Base-by-base conservation (phyloP, 306 rosid genomes). In the Argentina anserina region DNA sequence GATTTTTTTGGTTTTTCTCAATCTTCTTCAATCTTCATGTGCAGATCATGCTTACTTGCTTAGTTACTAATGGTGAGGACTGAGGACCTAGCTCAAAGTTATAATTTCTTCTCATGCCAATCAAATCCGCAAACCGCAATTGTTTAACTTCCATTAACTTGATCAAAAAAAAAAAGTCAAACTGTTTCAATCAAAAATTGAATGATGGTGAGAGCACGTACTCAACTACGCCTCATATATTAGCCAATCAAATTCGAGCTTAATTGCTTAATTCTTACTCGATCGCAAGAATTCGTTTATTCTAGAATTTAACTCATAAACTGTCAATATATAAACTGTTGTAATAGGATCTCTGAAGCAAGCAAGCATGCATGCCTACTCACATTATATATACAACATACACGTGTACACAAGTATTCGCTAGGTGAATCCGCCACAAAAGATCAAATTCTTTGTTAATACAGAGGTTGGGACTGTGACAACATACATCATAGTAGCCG, bases 401-500 rank as follows among this genome's bases (percentile, higher is more conserved):
- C 26, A 45, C 2, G 56, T 67, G 25, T 28, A 31, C 52, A 46
- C 52, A 17, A 17, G 52, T 15, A n/a, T 12, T 18, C 33, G 0
- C 47, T 67, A 17, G 72, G 72, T 29, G 20, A 67, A 67, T 46
- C 72, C 72, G 59, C 72, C 72, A 10, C 21, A 67, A 4, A 46
- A 67, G 33, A 43, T 43, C 56, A 67, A 67, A 25, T 42, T 66
- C 56, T 5, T 46, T 21, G 72, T 4, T 28, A 46, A 67, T 18
- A 67, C 34, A 46, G 72, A 29, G 59, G 72, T 41, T 45, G 42
- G 72, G 29, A 46, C 72, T 18, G 34, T 46, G 72, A 46, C 56
- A 67, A 17, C 39, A 15, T 43, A 67, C 6, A 2, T 50, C 56
- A 50, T n/a, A 50, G 56, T 11, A 10, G 11, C n/a, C 71, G 47